Percentiles rank a stretch among this genome's conserved stretches.
Conservation (phyloP, 257 asterid genomes). For the Fraxinus excelsior region DNA sequence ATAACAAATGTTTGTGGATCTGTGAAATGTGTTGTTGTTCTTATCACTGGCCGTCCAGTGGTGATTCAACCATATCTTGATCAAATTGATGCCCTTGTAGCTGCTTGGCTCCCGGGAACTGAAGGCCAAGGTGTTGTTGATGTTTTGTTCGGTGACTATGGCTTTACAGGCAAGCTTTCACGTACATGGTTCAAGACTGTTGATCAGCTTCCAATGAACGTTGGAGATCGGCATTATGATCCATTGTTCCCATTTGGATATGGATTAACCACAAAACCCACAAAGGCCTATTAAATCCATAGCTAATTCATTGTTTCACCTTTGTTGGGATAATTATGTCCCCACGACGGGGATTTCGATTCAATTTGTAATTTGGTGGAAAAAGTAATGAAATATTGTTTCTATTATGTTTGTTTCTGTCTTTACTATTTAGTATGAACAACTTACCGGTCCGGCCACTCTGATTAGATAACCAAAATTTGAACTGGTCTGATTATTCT, state of each 20-base stretch:
- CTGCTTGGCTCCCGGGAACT: slow-evolving; percentile 62
- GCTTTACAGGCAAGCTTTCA: slow-evolving; percentile 47
- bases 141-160: slow-evolving; percentile 52
- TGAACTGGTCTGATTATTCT: too few species aligned
- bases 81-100: slow-evolving; percentile 43
- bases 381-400: not conserved
- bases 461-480: too few species aligned
- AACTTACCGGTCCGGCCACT: too few species aligned
- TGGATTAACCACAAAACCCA: slow-evolving; percentile 48
- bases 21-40: slow-evolving; percentile 40
- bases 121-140: slow-evolving; percentile 61
- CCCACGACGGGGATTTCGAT: not conserved
- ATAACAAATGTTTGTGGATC: slow-evolving; percentile 40
- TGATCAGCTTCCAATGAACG: slow-evolving; percentile 55
- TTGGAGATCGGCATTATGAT: slow-evolving; percentile 46
- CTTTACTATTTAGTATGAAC: not conserved
- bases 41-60: slow-evolving; percentile 51
- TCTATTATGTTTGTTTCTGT: not conserved
- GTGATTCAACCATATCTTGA: slow-evolving; percentile 46
- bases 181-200: slow-evolving; percentile 52
- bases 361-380: not conserved
- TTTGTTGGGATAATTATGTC: not conserved
- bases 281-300: slow-evolving; percentile 22
- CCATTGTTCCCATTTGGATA: slow-evolving; percentile 48
- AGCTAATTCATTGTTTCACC: slow-evolving; percentile 1